Percentiles rank a stretch among this genome's conserved stretches.
Evolutionary conservation across 2,329 filamentous ascomycete genomes (phyloP).

Genomic region (Lachnellula suecica): DNA sequence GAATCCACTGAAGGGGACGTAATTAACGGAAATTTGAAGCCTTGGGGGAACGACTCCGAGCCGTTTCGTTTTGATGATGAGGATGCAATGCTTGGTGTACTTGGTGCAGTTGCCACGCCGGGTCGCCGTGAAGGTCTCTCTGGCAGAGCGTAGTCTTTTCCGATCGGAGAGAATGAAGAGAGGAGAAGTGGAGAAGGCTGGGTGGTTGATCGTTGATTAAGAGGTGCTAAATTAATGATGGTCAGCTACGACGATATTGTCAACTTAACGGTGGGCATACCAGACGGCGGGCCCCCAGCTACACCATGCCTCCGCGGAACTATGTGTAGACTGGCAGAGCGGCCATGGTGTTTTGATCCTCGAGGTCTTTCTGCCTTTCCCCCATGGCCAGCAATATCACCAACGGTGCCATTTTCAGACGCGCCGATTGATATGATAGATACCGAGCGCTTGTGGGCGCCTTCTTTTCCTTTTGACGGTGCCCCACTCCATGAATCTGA

Average conservation of each 20-base stretch:
- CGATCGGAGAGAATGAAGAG: slow-evolving; percentile 30
- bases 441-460: slow-evolving; percentile 71
- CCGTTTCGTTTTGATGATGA: slow-evolving; percentile 34
- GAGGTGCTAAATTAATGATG: slow-evolving; percentile 22
- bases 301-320: slow-evolving; percentile 47
- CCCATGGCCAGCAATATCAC: slow-evolving; percentile 33
- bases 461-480: slow-evolving; percentile 26
- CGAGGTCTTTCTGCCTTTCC: slow-evolving; percentile 40
- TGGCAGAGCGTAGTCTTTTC: slow-evolving; percentile 23
- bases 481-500: slow-evolving; percentile 25
- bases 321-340: slow-evolving; percentile 82
- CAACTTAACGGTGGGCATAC: slow-evolving; percentile 27
- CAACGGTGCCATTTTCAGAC: slow-evolving; percentile 34
- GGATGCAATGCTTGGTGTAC: slow-evolving; percentile 38
- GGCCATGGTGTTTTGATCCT: slow-evolving; percentile 64
- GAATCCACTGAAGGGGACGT: slow-evolving; percentile 32
- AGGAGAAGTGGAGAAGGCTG: slow-evolving; percentile 35
- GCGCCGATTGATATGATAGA: slow-evolving; percentile 80
- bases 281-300: slow-evolving; percentile 39
- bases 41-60: slow-evolving; percentile 35
- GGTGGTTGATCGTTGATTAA: slow-evolving; percentile 34
- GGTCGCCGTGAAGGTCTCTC: slow-evolving; percentile 20
- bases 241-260: slow-evolving; percentile 8
- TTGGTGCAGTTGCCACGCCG: slow-evolving; percentile 35
- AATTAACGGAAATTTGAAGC: slow-evolving; percentile 57